phyloP scores from a whole-genome alignment of 129 eudicot genomes.

The Flaveria linearis region DNA sequence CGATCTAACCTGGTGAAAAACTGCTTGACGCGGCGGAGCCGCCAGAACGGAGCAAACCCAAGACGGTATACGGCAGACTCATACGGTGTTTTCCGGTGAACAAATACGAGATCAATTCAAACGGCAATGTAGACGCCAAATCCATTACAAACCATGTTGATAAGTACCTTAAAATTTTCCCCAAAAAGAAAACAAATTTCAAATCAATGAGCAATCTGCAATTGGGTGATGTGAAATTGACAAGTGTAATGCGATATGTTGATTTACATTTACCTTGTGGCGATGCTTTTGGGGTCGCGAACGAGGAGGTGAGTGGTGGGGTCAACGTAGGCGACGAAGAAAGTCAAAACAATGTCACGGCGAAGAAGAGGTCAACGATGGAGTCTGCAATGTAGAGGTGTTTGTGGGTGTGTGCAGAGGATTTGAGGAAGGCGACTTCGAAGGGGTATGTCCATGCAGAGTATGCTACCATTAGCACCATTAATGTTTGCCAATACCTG shows the following conservation, averaged over 20 bases:
- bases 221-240: not conserved
- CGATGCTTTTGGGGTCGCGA: conserved; percentile 59
- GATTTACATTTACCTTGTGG: conserved; percentile 45
- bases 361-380: conserved; percentile 73
- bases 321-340: conserved; percentile 79
- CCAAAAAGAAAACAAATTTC: not conserved
- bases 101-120: conserved; percentile 51
- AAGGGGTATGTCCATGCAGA: conserved; percentile 87
- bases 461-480: conserved; percentile 79
- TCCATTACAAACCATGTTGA: conserved; percentile 96
- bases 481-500: conserved; percentile 88
- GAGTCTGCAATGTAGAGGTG: conserved; percentile 63
- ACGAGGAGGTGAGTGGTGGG: conserved; percentile 70
- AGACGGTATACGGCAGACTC: conserved; percentile 54
- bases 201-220: not conserved
- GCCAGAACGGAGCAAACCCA: conserved; percentile 96
- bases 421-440: conserved; percentile 71
- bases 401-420: conserved; percentile 31
- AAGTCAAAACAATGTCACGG: conserved; percentile 71
- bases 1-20: conserved; percentile 69
- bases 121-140: conserved; percentile 87
- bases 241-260: not conserved
- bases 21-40: conserved; percentile 81
- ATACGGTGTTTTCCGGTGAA: conserved; percentile 62
- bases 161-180: conserved; percentile 50